phyloP scores from a whole-genome alignment of 805 yeast genomes.

The Candida ipomoeae region DNA sequence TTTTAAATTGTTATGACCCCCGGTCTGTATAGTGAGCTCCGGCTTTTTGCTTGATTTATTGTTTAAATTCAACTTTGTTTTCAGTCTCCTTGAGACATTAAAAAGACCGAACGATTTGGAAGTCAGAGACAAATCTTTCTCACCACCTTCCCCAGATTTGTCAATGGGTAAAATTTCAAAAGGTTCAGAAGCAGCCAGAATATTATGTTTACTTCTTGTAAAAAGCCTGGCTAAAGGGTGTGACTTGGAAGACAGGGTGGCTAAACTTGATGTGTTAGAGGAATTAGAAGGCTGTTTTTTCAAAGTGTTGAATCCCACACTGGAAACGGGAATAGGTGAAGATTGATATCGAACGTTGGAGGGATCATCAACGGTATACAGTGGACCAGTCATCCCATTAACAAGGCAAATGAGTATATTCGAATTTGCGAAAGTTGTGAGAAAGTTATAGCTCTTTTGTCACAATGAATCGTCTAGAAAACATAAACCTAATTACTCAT shows the following conservation, averaged over 20 bases:
- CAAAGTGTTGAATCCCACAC: conserved; percentile 14
- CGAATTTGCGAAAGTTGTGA: background rate
- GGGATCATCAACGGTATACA: background rate
- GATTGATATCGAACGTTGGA: conserved; percentile 1
- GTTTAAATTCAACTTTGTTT: conserved; percentile 2
- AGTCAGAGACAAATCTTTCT: background rate
- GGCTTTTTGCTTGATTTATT: conserved; percentile 4
- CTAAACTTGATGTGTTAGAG: conserved; percentile 9
- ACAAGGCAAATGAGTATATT: background rate
- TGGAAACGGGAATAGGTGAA: conserved; percentile 9
- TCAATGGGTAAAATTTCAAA: background rate
- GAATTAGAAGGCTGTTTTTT: conserved; percentile 12
- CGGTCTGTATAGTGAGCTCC: conserved; percentile 8
- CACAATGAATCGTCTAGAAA: background rate
- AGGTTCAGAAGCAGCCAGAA: conserved; percentile 1
- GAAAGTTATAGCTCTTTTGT: background rate
- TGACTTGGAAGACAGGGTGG: conserved; percentile 4
- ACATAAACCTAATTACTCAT: background rate
- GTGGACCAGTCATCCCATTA: background rate
- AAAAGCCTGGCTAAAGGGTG: conserved; percentile 7
- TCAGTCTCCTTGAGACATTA: conserved; percentile 6
- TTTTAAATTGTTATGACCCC: conserved; percentile 7
- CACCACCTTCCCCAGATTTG: background rate
- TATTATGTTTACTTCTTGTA: conserved; percentile 3
- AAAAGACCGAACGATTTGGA: conserved; percentile 1